These are phyloP conservation scores for Nicotiana tabacum DNA, from an alignment of 257 asterid genomes.

Conservation along the genomic window DNA sequence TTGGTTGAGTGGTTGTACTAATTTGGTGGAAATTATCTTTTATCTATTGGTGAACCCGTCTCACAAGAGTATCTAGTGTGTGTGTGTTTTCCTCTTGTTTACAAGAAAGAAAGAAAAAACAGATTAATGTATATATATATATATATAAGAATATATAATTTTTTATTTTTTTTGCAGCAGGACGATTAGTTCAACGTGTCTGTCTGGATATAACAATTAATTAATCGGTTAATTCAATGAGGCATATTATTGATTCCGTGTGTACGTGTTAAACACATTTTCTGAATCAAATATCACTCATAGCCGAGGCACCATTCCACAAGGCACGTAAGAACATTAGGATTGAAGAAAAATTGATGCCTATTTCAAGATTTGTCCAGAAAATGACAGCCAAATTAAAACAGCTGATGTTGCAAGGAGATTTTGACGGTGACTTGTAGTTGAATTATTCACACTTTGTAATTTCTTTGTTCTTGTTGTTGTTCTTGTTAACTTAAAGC, in stretches of 20 bases:
- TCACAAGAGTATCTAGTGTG: too few relatives aligned
- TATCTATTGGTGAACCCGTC: too few relatives aligned
- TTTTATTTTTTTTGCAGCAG: neutral
- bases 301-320: neutral
- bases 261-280: neutral
- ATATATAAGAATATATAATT: neutral
- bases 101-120: too few relatives aligned
- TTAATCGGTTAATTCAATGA: neutral
- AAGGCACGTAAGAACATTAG: neutral
- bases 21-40: neutral
- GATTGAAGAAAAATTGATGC: neutral
- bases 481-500: neutral
- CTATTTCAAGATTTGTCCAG: neutral
- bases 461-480: neutral
- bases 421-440: neutral
- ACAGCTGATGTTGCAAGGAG: neutral
- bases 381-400: constrained; percentile 5
- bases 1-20: neutral
- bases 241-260: neutral
- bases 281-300: neutral
- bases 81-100: too few relatives aligned
- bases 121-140: neutral
- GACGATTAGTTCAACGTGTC: neutral
- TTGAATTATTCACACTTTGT: neutral
- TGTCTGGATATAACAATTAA: neutral